Base-by-base conservation (phyloP, 768 basidiomycete genomes). In the Obba rivulosa region DNA sequence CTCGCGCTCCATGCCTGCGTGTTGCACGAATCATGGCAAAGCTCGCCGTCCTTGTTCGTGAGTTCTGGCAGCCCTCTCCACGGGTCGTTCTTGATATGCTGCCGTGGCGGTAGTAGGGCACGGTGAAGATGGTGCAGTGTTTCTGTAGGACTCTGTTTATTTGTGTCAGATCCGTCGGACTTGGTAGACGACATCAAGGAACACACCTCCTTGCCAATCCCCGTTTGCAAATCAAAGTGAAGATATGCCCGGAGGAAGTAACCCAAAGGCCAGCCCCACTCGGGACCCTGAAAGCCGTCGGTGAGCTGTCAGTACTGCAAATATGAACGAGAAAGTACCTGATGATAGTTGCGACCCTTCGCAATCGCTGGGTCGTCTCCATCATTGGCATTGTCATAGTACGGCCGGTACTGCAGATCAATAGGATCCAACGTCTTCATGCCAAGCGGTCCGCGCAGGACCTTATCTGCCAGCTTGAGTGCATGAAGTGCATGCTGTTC, bases 1-100 rank as follows among this genome's bases (percentile, higher is more conserved):
- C 90, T 92, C 40, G 91, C 81, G 60, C 90, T 92, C 96, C 95
- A 98, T 3, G 95, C 96, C 63, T 98, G 96, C 22, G 96, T 93
- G 40, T 77, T 73, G 63, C 95, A 98, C 40, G 92, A 92, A 66
- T 98, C 94, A 44, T 66, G 65, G 62, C 95, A 98, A 67, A 80
- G 81, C 34, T 71, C 69, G 10, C 94, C 95, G 53, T 92, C 78
- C 62, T 79, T 79, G 65, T 95, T 93, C 50, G 92, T 94, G 54
- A 92, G 68, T 66, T 98, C 96, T 0, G 96, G 96, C 20, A 99
- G 69, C 21, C 96, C 96, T 45, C 86, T 82, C 96, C 96, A 99
- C 16, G 85, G 73, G 59, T 96, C 92, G 31, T 69, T 75, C 55
- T 79, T 73, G 53, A 99, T 85, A 62, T 96, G 79, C 14, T 71